phyloP scores from a whole-genome alignment of 2,329 filamentous ascomycete genomes.

The Aspergillus vadensis region DNA sequence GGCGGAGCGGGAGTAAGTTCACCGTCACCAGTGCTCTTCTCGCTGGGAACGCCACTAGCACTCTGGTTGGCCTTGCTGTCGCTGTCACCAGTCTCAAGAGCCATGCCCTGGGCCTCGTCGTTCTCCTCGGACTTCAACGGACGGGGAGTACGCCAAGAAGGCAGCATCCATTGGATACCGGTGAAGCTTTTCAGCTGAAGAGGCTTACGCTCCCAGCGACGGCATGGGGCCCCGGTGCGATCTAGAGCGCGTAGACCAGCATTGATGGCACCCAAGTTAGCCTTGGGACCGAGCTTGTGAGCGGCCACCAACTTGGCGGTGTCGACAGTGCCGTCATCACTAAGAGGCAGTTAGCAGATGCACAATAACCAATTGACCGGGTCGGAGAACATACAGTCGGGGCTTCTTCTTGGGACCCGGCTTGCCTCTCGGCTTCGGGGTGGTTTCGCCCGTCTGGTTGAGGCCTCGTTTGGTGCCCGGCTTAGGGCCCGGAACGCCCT shows the following conservation, averaged over 20 bases:
- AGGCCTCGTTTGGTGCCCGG: slow-evolving; percentile 62
- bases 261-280: slow-evolving; percentile 96
- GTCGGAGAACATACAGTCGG: slow-evolving; percentile 70
- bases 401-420: slow-evolving; percentile 97
- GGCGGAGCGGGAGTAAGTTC: slow-evolving; percentile 49
- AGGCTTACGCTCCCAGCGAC: slow-evolving; percentile 82
- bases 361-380: background rate
- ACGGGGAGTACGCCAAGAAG: slow-evolving; percentile 71
- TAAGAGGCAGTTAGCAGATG: slow-evolving; percentile 25
- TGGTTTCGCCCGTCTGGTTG: slow-evolving; percentile 58
- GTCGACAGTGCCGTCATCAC: slow-evolving; percentile 55
- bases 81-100: slow-evolving; percentile 57
- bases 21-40: slow-evolving; percentile 60
- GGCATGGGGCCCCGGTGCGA: slow-evolving; percentile 85
- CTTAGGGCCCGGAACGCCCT: slow-evolving; percentile 71
- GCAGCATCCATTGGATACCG: slow-evolving; percentile 77
- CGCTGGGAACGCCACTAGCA: slow-evolving; percentile 58
- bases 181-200: slow-evolving; percentile 92
- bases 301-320: slow-evolving; percentile 41
- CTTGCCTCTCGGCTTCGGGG: slow-evolving; percentile 75
- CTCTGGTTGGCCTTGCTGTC: slow-evolving; percentile 60
- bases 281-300: slow-evolving; percentile 92
- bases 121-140: slow-evolving; percentile 55
- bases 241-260: slow-evolving; percentile 92
- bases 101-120: slow-evolving; percentile 59